phyloP scores from a whole-genome alignment of 2,329 filamentous ascomycete species.

The Macrophomina pseudophaseolina region DNA sequence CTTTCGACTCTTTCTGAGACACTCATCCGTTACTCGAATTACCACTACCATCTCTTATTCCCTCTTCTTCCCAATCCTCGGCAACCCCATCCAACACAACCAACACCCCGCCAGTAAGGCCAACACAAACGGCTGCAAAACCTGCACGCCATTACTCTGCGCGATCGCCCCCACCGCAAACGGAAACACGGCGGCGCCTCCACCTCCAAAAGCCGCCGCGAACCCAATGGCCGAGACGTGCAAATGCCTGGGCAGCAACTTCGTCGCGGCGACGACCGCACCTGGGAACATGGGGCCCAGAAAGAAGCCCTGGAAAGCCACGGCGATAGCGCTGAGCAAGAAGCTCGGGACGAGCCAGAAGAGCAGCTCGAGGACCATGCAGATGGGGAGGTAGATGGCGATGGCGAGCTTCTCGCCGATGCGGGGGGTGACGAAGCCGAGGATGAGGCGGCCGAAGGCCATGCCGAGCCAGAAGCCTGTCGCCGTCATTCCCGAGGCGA shows the following conservation, averaged over 20 bases:
- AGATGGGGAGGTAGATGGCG: constrained; percentile 66
- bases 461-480: constrained; percentile 87
- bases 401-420: constrained; percentile 71
- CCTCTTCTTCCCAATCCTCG: constrained; percentile 41
- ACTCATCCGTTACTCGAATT: too few relatives aligned
- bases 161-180: constrained; percentile 73
- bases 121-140: constrained; percentile 65
- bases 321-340: constrained; percentile 72
- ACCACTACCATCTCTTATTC: not conserved
- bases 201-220: constrained; percentile 75
- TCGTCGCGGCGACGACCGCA: constrained; percentile 73
- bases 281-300: constrained; percentile 80
- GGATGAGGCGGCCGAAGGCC: constrained; percentile 71
- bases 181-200: constrained; percentile 70
- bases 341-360: constrained; percentile 85
- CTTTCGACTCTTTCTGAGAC: too few relatives aligned
- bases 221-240: constrained; percentile 85
- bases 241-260: constrained; percentile 72
- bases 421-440: constrained; percentile 77
- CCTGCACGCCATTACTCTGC: constrained; percentile 63
- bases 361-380: constrained; percentile 69
- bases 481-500: constrained; percentile 74
- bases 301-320: constrained; percentile 77
- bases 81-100: constrained; percentile 57
- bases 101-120: constrained; percentile 58